A percentile compares a stretch with the other conserved stretches of the same genome.
These are phyloP conservation scores for Canna indica DNA, from an alignment of 176 grass and related monocot genomes.

Conservation along the genomic window DNA sequence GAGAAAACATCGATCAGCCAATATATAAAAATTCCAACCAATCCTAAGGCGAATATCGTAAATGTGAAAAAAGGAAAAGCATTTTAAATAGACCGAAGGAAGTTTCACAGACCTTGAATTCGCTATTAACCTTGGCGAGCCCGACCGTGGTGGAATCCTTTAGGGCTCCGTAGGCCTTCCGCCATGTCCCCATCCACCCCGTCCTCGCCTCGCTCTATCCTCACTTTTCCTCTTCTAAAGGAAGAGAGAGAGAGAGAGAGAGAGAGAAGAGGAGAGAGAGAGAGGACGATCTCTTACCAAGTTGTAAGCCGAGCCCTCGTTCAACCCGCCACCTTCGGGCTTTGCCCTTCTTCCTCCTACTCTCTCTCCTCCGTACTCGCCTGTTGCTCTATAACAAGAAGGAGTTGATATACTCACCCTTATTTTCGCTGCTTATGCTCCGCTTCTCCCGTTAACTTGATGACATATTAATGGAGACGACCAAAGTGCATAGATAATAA, in stretches of 20 bases:
- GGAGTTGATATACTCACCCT: background rate
- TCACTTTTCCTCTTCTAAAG: background rate
- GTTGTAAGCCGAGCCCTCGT: slow-evolving; percentile 5
- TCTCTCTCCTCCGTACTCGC: background rate
- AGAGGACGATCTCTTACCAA: background rate
- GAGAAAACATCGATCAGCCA: background rate
- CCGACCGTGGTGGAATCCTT: slow-evolving; percentile 98
- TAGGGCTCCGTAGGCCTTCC: slow-evolving; percentile 89
- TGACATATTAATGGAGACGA: no score
- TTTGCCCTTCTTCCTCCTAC: background rate
- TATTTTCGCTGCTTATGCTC: no score
- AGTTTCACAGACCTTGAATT: slow-evolving; percentile 63
- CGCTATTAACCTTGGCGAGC: slow-evolving; percentile 94
- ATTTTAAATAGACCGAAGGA: background rate
- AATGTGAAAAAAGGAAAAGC: background rate
- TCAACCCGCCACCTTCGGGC: slow-evolving; percentile 9
- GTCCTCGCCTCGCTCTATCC: slow-evolving; percentile 26
- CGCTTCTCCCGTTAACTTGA: no score
- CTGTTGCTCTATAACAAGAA: background rate
- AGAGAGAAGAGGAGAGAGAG: background rate
- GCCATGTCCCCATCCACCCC: slow-evolving; percentile 51
- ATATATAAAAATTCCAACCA: background rate
- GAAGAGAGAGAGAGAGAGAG: slow-evolving; percentile 1
- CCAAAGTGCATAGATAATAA: no score
- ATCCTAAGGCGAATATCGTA: background rate